Evolutionary conservation across 2,329 filamentous ascomycete species (phyloP).

Genomic region (Alternaria ventricosa): DNA sequence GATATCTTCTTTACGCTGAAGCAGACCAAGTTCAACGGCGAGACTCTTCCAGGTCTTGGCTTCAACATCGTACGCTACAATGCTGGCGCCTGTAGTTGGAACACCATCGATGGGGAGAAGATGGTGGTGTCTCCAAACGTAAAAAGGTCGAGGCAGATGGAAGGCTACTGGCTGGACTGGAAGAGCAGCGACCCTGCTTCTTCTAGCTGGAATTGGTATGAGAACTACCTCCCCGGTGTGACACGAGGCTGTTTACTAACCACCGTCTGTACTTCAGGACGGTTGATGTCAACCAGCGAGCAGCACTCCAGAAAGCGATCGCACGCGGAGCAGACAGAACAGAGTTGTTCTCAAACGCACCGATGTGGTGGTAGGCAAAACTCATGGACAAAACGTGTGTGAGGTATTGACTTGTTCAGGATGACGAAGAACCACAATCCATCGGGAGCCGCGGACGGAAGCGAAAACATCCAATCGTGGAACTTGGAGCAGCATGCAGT

Average conservation of each 20-base stretch:
- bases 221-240: background rate
- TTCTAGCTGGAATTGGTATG: constrained; percentile 11
- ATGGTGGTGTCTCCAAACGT: constrained; percentile 11
- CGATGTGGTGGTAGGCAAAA: constrained; percentile 10
- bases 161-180: constrained; percentile 14
- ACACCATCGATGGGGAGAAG: background rate
- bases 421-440: constrained; percentile 11
- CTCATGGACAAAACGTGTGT: background rate
- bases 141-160: constrained; percentile 13
- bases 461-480: constrained; percentile 14
- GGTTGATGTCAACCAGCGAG: constrained; percentile 11
- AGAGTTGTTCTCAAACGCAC: constrained; percentile 8
- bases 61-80: constrained; percentile 14
- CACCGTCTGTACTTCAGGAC: background rate
- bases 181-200: constrained; percentile 3
- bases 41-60: constrained; percentile 8
- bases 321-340: constrained; percentile 7
- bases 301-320: constrained; percentile 10
- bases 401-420: background rate
- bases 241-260: background rate
- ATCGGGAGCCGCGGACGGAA: constrained; percentile 4
- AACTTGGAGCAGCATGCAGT: constrained; percentile 13
- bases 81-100: constrained; percentile 16
- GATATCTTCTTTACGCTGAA: constrained; percentile 11
- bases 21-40: constrained; percentile 3